Conservation (phyloP, 371 early-diverging fungal genomes). For the Rhizopus microsporus region DNA sequence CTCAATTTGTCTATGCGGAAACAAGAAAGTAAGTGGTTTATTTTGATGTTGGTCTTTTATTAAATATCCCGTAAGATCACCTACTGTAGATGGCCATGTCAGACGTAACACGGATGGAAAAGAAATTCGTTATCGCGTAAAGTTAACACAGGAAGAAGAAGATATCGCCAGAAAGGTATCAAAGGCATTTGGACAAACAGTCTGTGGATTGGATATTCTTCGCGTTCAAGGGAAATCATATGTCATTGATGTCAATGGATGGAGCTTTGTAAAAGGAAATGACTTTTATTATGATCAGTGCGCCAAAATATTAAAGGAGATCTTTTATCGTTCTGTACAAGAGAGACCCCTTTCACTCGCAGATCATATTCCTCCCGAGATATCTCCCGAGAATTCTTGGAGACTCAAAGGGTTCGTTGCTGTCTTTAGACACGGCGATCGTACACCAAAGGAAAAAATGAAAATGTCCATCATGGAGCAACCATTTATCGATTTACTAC, state of each 20-base stretch:
- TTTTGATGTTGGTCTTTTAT: neutral
- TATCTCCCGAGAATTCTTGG: constrained; percentile 86
- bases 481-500: constrained; percentile 71
- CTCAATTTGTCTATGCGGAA: constrained; percentile 92
- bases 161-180: constrained; percentile 82
- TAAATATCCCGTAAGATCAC: constrained; percentile 63
- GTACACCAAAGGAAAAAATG: constrained; percentile 97
- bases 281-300: constrained; percentile 92
- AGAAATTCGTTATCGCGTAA: constrained; percentile 92
- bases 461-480: constrained; percentile 74
- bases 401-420: constrained; percentile 89
- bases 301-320: constrained; percentile 71
- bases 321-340: constrained; percentile 46
- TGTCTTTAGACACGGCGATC: constrained; percentile 94
- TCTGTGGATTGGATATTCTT: constrained; percentile 97
- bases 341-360: constrained; percentile 59
- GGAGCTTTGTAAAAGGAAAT: constrained; percentile 99
- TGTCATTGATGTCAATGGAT: constrained; percentile 99
- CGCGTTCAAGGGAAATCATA: constrained; percentile 84
- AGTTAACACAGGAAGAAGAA: constrained; percentile 80
- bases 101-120: constrained; percentile 96
- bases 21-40: constrained; percentile 82
- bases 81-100: constrained; percentile 97
- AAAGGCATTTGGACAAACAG: constrained; percentile 85
- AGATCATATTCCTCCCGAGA: constrained; percentile 59